Conservation (phyloP, 495 filamentous ascomycete genomes). For the Mycothermus thermophilus region DNA sequence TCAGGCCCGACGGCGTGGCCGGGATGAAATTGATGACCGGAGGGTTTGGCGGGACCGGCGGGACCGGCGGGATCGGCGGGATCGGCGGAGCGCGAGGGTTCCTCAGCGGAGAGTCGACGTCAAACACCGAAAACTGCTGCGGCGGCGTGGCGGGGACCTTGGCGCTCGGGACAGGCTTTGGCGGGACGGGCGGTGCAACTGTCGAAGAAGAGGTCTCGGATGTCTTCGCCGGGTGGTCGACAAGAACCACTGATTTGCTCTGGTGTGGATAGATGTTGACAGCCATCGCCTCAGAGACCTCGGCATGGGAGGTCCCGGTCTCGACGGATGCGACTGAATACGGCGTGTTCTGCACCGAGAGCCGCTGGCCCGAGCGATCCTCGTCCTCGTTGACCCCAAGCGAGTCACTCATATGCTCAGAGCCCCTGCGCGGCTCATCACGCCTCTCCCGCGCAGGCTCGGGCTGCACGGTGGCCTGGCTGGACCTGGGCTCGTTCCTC, state of each 20-base stretch:
- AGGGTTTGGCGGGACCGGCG: too few relatives aligned
- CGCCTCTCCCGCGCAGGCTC: slow-evolving; percentile 20
- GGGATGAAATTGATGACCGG: slow-evolving; percentile 63
- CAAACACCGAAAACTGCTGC: slow-evolving; percentile 33
- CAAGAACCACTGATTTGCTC: slow-evolving; percentile 65
- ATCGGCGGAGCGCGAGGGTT: slow-evolving; percentile 56
- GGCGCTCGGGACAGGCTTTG: slow-evolving; percentile 18
- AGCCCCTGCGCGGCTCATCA: too few relatives aligned
- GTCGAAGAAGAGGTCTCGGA: slow-evolving; percentile 21
- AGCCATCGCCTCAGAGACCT: slow-evolving; percentile 64
- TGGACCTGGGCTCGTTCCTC: background rate
- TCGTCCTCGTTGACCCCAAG: slow-evolving; percentile 34
- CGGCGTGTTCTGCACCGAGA: slow-evolving; percentile 39
- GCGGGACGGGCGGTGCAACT: slow-evolving; percentile 5
- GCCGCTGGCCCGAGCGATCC: slow-evolving; percentile 39
- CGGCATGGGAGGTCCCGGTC: slow-evolving; percentile 39
- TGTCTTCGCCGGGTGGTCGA: slow-evolving; percentile 49
- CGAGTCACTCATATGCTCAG: slow-evolving; percentile 17
- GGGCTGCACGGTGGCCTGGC: slow-evolving; percentile 6
- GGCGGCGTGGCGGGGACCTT: slow-evolving; percentile 33
- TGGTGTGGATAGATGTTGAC: slow-evolving; percentile 77
- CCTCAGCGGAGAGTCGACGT: slow-evolving; percentile 53
- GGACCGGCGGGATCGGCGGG: too few relatives aligned
- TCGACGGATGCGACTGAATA: slow-evolving; percentile 47
- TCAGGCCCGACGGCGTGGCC: slow-evolving; percentile 47